Conservation (phyloP, 257 asterid genomes). For the Solanum gracilifrons region DNA sequence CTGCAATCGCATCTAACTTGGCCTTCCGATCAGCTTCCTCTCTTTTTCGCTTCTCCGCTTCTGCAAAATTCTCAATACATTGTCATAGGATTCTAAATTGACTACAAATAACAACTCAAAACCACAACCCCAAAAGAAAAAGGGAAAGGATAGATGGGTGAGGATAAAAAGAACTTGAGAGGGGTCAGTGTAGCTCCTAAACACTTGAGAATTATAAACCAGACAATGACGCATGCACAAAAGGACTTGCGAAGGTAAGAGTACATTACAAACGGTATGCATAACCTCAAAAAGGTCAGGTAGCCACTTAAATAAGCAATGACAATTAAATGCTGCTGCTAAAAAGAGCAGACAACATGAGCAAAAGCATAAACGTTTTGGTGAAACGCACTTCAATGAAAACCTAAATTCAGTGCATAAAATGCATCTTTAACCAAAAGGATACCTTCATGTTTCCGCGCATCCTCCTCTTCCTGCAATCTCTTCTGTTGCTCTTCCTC, state of each 20-base stretch:
- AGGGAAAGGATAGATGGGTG: not conserved
- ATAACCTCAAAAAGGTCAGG: not conserved
- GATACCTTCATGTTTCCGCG: slow-evolving; percentile 68
- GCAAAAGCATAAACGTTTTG: not conserved
- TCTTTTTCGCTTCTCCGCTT: slow-evolving; percentile 47
- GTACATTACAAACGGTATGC: not conserved
- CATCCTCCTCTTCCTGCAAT: slow-evolving; percentile 79
- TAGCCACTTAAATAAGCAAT: not conserved
- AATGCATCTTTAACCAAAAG: not conserved
- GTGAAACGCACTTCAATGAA: not conserved
- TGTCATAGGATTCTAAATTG: not conserved
- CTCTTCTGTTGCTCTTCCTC: slow-evolving; percentile 64
- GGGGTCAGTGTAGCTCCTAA: not conserved
- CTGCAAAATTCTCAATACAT: slow-evolving; percentile 17
- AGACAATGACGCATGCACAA: not conserved
- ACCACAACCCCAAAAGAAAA: not conserved
- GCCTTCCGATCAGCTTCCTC: slow-evolving; percentile 70
- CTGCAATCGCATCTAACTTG: slow-evolving; percentile 64
- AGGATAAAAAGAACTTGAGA: not conserved
- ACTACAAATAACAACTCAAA: not conserved
- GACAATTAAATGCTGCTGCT: not conserved
- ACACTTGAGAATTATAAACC: not conserved
- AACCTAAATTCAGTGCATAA: not conserved
- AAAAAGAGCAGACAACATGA: not conserved
- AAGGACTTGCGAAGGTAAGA: not conserved